Evolutionary conservation across 768 basidiomycete species (phyloP), one percentile per base, ranked within the genome.

Genomic region (Tulasnella calospora): DNA sequence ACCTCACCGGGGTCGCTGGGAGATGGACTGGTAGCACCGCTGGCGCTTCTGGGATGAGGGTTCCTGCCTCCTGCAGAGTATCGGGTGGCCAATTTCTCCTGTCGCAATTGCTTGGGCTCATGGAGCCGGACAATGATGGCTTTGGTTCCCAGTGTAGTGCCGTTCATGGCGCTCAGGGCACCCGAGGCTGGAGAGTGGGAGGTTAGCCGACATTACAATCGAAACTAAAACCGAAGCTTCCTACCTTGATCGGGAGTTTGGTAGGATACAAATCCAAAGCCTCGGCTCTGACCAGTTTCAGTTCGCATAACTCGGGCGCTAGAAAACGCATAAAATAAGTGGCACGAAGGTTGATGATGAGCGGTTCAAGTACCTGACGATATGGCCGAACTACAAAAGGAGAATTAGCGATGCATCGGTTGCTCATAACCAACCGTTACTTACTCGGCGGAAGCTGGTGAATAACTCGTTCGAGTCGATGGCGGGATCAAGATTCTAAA

Each of bases 221-320:
- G n/a, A 27, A 51, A 46, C 10, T 46, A 57, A 21, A 35, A 38
- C 40, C 17, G 41, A 71, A 40, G 19, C 5, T 5, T 27, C 82
- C 19, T 80, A 92, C 94, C 94, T 88, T 95, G 92, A 80, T 92
- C 90, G 30, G 94, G 92, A 12, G 89, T 88, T 83, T 94, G 92
- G 84, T 86, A 96, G 2, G 93, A 94, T 61, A 96, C 95, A 82
- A 96, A 97, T 38, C 95, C 95, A 83, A 96, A 97, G 13, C 95
- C 92, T 81, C 93, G 91, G 84, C 92, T 92, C 73, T 92, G 90
- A 44, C 93, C 92, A 79, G 80, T 85, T 82, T 96, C 94, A 81
- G 93, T 94, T 33, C 93, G 90, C 95, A 96, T 96, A 57, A 96
- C 94, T 79, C 95, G 91, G 69, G 95, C 95, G 85, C 94, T 94